These are phyloP conservation scores for Flaveria brownii DNA, from an alignment of 129 eudicot species.

Conservation along the genomic window DNA sequence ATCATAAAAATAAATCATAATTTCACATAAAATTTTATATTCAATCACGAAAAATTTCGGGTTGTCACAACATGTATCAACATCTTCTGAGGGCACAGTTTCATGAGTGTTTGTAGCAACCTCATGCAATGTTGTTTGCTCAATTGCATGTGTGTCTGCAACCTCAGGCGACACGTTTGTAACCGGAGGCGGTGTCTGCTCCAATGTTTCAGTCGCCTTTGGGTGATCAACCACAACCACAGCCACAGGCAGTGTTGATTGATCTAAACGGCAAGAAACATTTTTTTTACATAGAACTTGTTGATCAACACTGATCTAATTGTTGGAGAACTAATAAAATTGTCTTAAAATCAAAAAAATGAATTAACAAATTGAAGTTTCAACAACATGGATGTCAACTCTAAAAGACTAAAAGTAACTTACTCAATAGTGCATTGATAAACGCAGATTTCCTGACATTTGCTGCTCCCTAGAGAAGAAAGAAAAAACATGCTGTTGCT, in stretches of 20 bases:
- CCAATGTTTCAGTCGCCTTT: slow-evolving; percentile 23
- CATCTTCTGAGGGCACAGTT: no score
- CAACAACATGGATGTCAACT: slow-evolving; percentile 18
- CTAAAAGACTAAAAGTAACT: slow-evolving; percentile 27
- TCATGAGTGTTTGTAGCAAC: no score
- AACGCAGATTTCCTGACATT: slow-evolving; percentile 98
- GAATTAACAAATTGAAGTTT: neutral
- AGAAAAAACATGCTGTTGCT: slow-evolving; percentile 17
- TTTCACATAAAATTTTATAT: no score
- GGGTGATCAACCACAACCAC: slow-evolving; percentile 5
- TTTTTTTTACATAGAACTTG: no score
- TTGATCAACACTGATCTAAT: no score
- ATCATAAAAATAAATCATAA: no score
- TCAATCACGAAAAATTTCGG: no score
- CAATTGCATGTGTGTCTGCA: slow-evolving; percentile 22
- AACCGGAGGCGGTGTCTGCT: slow-evolving; percentile 9
- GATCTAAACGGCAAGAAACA: neutral
- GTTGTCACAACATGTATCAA: no score
- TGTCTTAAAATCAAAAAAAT: neutral
- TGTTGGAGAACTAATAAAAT: no score
- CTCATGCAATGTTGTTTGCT: neutral
- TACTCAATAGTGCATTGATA: slow-evolving; percentile 89
- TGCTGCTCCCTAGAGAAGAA: slow-evolving; percentile 80
- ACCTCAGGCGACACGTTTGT: slow-evolving; percentile 15
- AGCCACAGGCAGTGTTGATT: slow-evolving; percentile 18